phyloP scores from a whole-genome alignment of 495 filamentous ascomycete species.

The Penicillium turbatum region DNA sequence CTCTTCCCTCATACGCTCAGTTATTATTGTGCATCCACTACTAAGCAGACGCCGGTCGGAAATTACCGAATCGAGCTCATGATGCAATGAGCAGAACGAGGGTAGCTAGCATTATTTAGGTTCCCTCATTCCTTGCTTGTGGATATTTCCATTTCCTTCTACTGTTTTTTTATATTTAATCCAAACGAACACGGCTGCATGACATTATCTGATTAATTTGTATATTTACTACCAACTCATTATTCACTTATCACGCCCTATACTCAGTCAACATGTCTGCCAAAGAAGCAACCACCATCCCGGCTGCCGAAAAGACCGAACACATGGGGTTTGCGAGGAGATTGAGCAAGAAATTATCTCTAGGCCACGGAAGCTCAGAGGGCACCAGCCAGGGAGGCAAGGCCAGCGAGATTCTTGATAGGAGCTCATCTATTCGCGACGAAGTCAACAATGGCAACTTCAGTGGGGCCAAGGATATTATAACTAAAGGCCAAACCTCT shows the following conservation, averaged over 20 bases:
- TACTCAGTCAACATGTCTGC: conserved; percentile 17
- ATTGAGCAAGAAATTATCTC: conserved; percentile 20
- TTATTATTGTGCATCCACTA: conserved; percentile 1
- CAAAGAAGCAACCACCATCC: conserved; percentile 1
- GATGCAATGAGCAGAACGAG: conserved; percentile 19
- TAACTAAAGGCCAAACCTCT: conserved; percentile 12
- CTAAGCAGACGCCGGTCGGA: not conserved
- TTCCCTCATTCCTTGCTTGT: not conserved
- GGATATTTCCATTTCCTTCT: not conserved
- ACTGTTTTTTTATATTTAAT: not conserved
- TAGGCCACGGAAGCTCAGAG: conserved; percentile 5
- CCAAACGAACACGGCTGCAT: conserved; percentile 7
- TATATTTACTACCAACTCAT: not conserved
- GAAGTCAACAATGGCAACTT: conserved; percentile 15
- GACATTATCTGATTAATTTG: not conserved
- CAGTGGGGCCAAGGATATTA: conserved; percentile 6
- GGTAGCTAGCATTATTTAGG: conserved; percentile 14
- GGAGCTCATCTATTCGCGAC: conserved; percentile 9
- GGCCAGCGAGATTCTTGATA: conserved; percentile 9
- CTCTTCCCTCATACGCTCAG: not conserved
- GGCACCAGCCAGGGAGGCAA: conserved; percentile 8
- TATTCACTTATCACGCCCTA: not conserved
- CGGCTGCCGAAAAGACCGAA: conserved; percentile 13
- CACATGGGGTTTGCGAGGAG: conserved; percentile 19
- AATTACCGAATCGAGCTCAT: conserved; percentile 14